A percentile compares a stretch with the other conserved stretches of the same genome.
These are phyloP conservation scores for Talaromyces nanjingensis DNA, from an alignment of 495 filamentous ascomycete genomes.

Conservation along the genomic window DNA sequence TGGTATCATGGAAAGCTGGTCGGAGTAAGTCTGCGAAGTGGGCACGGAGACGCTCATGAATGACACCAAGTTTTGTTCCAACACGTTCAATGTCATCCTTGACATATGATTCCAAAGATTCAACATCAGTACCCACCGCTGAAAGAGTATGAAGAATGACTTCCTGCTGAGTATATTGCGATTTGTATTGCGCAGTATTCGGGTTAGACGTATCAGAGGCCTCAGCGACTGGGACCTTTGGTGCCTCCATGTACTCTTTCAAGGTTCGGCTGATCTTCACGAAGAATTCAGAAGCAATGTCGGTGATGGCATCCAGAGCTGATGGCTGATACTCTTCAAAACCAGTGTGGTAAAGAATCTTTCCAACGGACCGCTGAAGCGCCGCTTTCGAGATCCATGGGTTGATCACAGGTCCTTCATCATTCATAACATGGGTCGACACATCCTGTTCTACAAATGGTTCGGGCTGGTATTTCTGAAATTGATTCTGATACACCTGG, in stretches of 20 bases:
- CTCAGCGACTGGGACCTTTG: slow-evolving; percentile 52
- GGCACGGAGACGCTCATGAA: slow-evolving; percentile 88
- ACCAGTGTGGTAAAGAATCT: slow-evolving; percentile 93
- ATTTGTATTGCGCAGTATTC: slow-evolving; percentile 42
- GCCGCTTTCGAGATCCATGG: slow-evolving; percentile 72
- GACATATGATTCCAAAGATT: slow-evolving; percentile 77
- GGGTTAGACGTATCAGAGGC: slow-evolving; percentile 21
- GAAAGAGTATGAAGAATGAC: slow-evolving; percentile 77
- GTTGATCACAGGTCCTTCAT: slow-evolving; percentile 80
- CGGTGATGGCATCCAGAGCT: slow-evolving; percentile 82
- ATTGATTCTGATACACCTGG: slow-evolving; percentile 97
- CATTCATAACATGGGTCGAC: slow-evolving; percentile 76
- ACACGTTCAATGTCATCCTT: slow-evolving; percentile 92
- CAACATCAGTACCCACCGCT: slow-evolving; percentile 75
- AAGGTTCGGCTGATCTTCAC: slow-evolving; percentile 71
- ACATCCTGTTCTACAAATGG: slow-evolving; percentile 83
- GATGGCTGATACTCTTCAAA: slow-evolving; percentile 98
- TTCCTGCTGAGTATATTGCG: slow-evolving; percentile 71
- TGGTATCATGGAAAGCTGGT: slow-evolving; percentile 73
- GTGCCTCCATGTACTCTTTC: slow-evolving; percentile 73
- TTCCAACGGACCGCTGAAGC: slow-evolving; percentile 81
- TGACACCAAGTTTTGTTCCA: slow-evolving; percentile 68
- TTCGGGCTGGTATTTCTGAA: slow-evolving; percentile 92
- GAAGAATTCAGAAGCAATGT: slow-evolving; percentile 87
- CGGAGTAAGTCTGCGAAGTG: slow-evolving; percentile 86